phyloP scores from a whole-genome alignment of 176 grass and related monocot genomes.

The Otatea glauca region DNA sequence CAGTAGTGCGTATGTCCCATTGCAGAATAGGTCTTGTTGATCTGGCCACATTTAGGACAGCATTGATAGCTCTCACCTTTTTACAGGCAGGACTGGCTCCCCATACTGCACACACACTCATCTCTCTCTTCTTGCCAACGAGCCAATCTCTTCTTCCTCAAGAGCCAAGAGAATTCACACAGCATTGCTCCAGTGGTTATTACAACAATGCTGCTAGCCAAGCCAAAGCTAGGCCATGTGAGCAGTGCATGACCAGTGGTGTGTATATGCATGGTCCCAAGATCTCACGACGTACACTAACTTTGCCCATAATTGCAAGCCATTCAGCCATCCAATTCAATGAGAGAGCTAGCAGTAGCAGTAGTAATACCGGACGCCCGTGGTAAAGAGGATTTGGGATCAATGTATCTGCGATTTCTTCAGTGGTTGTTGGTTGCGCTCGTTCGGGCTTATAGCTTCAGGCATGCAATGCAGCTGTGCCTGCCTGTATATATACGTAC shows the following conservation, averaged over 20 bases:
- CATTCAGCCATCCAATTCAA: neutral
- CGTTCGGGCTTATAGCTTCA: neutral
- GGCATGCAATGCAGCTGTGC: neutral
- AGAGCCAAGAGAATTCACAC: neutral
- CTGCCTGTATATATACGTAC: neutral
- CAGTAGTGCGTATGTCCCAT: too few species aligned
- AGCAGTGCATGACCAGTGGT: neutral
- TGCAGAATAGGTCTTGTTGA: neutral
- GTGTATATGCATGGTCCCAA: neutral
- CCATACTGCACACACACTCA: neutral
- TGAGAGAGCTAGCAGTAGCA: neutral
- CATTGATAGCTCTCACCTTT: neutral
- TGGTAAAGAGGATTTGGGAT: slow-evolving; percentile 35
- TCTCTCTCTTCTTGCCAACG: neutral
- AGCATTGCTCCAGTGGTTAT: neutral
- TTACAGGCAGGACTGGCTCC: neutral
- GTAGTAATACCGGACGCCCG: neutral
- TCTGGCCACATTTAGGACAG: slow-evolving; percentile 14
- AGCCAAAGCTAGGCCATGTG: neutral
- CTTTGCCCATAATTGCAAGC: neutral
- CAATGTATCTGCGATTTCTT: neutral
- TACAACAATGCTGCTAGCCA: neutral
- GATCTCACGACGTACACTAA: neutral
- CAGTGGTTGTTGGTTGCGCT: neutral
- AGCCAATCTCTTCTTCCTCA: neutral